These are phyloP conservation scores for Periconia macrospinosa DNA, from an alignment of 2,329 filamentous ascomycete species.

Conservation along the genomic window DNA sequence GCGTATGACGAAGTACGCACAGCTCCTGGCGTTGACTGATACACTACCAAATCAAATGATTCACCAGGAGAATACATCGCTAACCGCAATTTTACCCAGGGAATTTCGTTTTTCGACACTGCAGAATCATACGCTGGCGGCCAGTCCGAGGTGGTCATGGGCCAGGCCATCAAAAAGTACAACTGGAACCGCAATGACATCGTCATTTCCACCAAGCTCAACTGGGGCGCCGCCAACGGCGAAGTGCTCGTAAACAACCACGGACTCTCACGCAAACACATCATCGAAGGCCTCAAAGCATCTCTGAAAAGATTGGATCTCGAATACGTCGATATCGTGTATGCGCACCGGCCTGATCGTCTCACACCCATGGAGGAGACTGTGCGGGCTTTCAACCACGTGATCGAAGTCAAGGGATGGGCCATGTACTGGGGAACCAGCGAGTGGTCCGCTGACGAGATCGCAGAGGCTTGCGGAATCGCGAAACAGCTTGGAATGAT, in stretches of 20 bases:
- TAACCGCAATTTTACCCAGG: too few relatives aligned
- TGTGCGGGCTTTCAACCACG: slow-evolving; percentile 71
- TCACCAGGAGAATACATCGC: too few relatives aligned
- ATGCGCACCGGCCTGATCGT: slow-evolving; percentile 69
- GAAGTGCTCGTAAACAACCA: slow-evolving; percentile 62
- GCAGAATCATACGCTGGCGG: slow-evolving; percentile 50
- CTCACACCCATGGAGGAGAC: slow-evolving; percentile 72
- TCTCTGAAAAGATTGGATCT: slow-evolving; percentile 62
- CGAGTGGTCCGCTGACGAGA: slow-evolving; percentile 63
- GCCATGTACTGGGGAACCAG: slow-evolving; percentile 68
- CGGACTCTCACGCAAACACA: slow-evolving; percentile 70
- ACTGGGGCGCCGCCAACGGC: slow-evolving; percentile 63
- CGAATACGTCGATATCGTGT: slow-evolving; percentile 69
- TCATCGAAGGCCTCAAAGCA: slow-evolving; percentile 66
- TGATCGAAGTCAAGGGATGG: slow-evolving; percentile 67
- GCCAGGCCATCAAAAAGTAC: slow-evolving; percentile 58
- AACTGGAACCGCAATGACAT: slow-evolving; percentile 49
- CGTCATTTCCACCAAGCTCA: slow-evolving; percentile 53
- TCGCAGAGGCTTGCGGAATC: slow-evolving; percentile 62
- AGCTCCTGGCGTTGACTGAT: too few relatives aligned
- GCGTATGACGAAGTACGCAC: too few relatives aligned
- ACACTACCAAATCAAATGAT: too few relatives aligned
- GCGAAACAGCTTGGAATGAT: slow-evolving; percentile 63
- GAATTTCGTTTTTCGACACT: slow-evolving; percentile 29
- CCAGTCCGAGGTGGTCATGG: slow-evolving; percentile 58